These are phyloP conservation scores for Diutina catenulata DNA, from an alignment of 1,139 yeast species.

Conservation along the genomic window DNA sequence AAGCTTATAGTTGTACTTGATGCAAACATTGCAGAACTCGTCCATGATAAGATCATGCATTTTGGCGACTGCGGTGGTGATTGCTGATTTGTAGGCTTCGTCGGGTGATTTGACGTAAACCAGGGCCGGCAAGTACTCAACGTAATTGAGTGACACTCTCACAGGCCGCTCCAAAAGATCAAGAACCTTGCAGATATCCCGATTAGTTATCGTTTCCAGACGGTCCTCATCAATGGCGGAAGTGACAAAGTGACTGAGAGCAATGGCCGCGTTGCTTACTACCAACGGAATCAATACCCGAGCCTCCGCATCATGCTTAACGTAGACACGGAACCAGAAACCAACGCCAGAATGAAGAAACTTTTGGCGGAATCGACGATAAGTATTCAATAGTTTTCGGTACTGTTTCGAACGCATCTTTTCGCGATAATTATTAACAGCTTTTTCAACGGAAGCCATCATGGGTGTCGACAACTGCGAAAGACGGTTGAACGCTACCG, in stretches of 20 bases:
- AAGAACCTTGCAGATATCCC: slow-evolving; percentile 44
- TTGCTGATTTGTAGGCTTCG: slow-evolving; percentile 15
- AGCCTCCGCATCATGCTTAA: slow-evolving; percentile 45
- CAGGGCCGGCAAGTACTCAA: slow-evolving; percentile 31
- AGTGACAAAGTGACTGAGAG: slow-evolving; percentile 45
- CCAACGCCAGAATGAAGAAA: slow-evolving; percentile 18
- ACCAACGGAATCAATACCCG: slow-evolving; percentile 47
- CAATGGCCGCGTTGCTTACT: slow-evolving; percentile 53
- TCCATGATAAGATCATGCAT: slow-evolving; percentile 52
- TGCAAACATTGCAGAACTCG: slow-evolving; percentile 52
- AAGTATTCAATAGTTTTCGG: too few relatives aligned
- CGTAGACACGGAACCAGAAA: slow-evolving; percentile 32
- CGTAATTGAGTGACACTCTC: slow-evolving; percentile 26
- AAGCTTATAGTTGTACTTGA: slow-evolving; percentile 48
- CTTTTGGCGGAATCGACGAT: not conserved
- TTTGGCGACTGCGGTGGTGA: slow-evolving; percentile 32
- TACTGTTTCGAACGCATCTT: too few relatives aligned
- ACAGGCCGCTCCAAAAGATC: slow-evolving; percentile 51
- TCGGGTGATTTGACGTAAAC: slow-evolving; percentile 25
- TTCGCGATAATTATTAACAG: too few relatives aligned
- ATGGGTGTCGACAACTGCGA: too few relatives aligned
- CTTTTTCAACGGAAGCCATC: too few relatives aligned
- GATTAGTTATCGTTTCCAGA: slow-evolving; percentile 36
- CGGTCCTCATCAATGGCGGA: slow-evolving; percentile 57
- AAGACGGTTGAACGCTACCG: too few relatives aligned